A percentile compares a stretch with the other conserved stretches of the same genome.
Conservation (phyloP, 352 stramenopile genomes). For the Phytophthora colocasiae region DNA sequence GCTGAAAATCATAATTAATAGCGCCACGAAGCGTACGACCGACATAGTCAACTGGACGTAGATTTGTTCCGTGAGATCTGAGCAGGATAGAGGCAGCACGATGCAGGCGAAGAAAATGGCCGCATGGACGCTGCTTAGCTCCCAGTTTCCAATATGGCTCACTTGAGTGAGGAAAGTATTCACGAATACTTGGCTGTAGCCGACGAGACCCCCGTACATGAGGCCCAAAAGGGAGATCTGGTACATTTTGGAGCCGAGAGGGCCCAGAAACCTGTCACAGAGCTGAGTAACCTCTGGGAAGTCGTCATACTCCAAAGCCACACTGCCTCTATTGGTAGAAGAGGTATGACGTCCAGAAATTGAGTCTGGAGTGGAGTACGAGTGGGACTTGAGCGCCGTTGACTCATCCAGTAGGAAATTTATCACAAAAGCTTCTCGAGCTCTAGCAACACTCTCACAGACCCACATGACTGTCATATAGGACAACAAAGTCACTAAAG, state of each 20-base stretch:
- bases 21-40: constrained; percentile 84
- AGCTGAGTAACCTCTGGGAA: constrained; percentile 86
- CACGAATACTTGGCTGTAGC: constrained; percentile 93
- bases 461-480: constrained; percentile 94
- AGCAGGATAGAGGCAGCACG: constrained; percentile 89
- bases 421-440: constrained; percentile 52
- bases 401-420: constrained; percentile 45
- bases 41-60: constrained; percentile 89
- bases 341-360: background rate
- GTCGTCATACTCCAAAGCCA: constrained; percentile 47
- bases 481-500: constrained; percentile 79
- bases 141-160: constrained; percentile 54
- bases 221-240: constrained; percentile 86
- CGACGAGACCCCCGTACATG: constrained; percentile 91
- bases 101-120: constrained; percentile 83
- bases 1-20: constrained; percentile 91
- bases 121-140: constrained; percentile 62
- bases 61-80: constrained; percentile 92
- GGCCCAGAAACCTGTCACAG: constrained; percentile 76
- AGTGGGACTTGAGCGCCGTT: constrained; percentile 28
- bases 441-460: constrained; percentile 73
- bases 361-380: constrained; percentile 11
- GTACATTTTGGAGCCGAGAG: constrained; percentile 75
- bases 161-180: constrained; percentile 85
- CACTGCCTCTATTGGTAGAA: constrained; percentile 9